A percentile compares a stretch with the other conserved stretches of the same genome.
phyloP scores from a whole-genome alignment of 352 stramenopile genomes.

The Globisporangium acanthophoron region DNA sequence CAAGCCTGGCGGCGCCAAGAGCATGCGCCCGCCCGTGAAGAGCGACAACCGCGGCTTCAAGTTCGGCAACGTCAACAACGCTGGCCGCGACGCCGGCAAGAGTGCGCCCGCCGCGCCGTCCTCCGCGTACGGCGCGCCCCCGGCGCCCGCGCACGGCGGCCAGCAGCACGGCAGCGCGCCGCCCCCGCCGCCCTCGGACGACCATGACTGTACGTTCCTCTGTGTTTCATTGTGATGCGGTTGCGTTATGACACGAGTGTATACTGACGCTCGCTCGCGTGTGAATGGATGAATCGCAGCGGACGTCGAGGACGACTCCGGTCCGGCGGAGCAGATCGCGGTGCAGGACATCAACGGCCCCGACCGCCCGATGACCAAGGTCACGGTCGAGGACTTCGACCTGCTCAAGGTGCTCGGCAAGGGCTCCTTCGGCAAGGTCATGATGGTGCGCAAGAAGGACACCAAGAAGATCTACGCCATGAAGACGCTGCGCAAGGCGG shows the following conservation, averaged over 20 bases:
- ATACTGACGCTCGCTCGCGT: neutral
- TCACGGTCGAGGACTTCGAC: constrained; percentile 91
- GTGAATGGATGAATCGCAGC: constrained; percentile 20
- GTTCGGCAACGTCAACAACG: constrained; percentile 43
- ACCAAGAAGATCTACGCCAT: constrained; percentile 93
- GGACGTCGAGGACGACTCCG: constrained; percentile 77
- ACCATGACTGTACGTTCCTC: constrained; percentile 58
- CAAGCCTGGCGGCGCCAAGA: constrained; percentile 52
- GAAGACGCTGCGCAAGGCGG: constrained; percentile 93
- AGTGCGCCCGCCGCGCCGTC: constrained; percentile 74
- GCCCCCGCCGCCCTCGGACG: constrained; percentile 13
- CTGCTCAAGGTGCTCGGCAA: constrained; percentile 94
- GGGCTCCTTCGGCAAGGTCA: constrained; percentile 95
- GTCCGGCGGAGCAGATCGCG: constrained; percentile 66
- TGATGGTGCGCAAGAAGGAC: constrained; percentile 94
- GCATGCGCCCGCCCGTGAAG: constrained; percentile 70
- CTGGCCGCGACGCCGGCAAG: constrained; percentile 56
- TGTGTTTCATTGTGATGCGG: neutral
- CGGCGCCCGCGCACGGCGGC: constrained; percentile 12
- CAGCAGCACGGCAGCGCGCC: constrained; percentile 3
- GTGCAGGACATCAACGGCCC: constrained; percentile 79
- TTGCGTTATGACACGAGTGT: neutral
- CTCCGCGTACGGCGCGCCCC: constrained; percentile 9
- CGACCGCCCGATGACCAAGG: constrained; percentile 63
- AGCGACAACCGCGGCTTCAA: constrained; percentile 82